Evolutionary conservation across 305 asterid species (phyloP).

Genomic region (Fraxinus velutina): DNA sequence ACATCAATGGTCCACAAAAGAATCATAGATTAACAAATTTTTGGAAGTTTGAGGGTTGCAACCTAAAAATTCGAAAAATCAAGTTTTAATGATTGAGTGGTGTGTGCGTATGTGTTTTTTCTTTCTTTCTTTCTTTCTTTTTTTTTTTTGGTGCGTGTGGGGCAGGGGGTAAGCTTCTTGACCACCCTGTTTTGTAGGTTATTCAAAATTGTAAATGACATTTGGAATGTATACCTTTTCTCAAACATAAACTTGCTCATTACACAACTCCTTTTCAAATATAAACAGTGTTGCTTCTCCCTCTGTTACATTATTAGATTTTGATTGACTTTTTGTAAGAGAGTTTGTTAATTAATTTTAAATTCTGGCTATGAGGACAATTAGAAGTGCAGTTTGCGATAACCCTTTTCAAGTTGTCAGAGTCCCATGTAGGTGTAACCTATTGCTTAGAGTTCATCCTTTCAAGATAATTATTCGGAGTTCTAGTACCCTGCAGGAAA

Average conservation of each 20-base stretch:
- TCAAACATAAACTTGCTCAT: background rate
- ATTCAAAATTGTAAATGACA: background rate
- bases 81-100: background rate
- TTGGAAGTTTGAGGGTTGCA: background rate
- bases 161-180: background rate
- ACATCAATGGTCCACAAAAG: background rate
- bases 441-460: background rate
- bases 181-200: background rate
- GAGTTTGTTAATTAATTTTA: background rate
- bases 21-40: background rate
- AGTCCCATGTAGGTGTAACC: background rate
- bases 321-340: background rate
- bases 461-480: background rate
- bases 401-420: background rate
- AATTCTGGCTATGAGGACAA: background rate
- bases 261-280: background rate
- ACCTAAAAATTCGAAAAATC: background rate
- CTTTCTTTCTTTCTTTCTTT: background rate
- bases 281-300: background rate
- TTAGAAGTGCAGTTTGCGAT: background rate
- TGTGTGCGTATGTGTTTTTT: background rate
- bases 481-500: background rate
- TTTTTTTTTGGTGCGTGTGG: background rate
- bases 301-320: background rate
- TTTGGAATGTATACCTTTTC: background rate